Base-by-base conservation (phyloP, 768 basidiomycete genomes). In the Suillus discolor region DNA sequence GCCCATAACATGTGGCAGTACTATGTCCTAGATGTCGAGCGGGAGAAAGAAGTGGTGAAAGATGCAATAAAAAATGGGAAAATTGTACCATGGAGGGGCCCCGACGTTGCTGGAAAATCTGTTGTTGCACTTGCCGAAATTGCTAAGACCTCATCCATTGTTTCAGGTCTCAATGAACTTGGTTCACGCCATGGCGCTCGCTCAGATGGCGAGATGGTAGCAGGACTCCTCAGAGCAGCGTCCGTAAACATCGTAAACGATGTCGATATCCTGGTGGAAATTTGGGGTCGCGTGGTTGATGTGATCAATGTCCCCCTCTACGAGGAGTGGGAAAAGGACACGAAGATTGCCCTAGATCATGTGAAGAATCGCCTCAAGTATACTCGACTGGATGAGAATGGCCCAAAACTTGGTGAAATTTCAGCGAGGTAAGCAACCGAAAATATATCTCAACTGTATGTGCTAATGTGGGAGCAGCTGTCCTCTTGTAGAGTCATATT, bases 271-370 rank as follows among this genome's bases (percentile, higher is more conserved):
- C 83, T 94, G 1, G 85, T 85, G 2, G 87, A 90, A 41, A 84
- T 84, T 15, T 97, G 96, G 93, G 83, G 81, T 44, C 82, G 82
- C 28, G 82, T 99, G 2, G 85, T 97, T 11, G 94, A 97, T 69
- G 89, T 92, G 4, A 71, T 98, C 70, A 99, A 99, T 72, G 90
- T 96, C 2, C 86, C 92, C 8, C 83, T 96, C 39, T 99, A 99
- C 71, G 80, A 82, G 66, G 91, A 95, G 68, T 96, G 91, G 88
- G 86, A 93, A 71, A 89, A 88, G 13, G 97, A 99, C 73, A 85
- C 83, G n/a, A 82, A 80, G 61, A 85, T 84, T 16, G 93, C 94
- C 2, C 72, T 94, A 60, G 88, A 89, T 15, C 86, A 89, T 66
- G 86, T 98, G 68, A 84, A 83, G 70, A 91, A 89, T 70, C 82